Evolutionary conservation across 257 asterid species (phyloP).

Genomic region (Thymus mandschuricus): DNA sequence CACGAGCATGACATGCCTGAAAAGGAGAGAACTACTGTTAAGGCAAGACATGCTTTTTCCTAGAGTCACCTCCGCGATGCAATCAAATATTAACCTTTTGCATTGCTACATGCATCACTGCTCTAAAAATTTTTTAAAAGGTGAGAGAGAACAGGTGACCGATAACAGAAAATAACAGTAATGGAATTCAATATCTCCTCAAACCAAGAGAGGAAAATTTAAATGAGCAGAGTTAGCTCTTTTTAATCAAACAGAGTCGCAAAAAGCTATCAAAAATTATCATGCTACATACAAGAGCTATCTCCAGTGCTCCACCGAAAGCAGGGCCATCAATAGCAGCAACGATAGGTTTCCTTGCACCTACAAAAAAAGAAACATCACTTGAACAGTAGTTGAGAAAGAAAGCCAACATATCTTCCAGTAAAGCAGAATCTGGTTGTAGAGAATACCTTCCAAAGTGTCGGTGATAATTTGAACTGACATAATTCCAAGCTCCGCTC

Average conservation of each 20-base stretch:
- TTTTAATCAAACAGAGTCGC: not conserved
- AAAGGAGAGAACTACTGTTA: slow-evolving; percentile 10
- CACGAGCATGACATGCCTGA: slow-evolving; percentile 67
- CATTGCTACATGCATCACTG: slow-evolving; percentile 7
- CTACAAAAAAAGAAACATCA: no score
- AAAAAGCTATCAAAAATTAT: slow-evolving; percentile 10
- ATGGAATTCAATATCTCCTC: no score
- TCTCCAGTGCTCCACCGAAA: slow-evolving; percentile 71
- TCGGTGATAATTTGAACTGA: slow-evolving; percentile 51
- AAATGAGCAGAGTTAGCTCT: not conserved
- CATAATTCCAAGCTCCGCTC: slow-evolving; percentile 46
- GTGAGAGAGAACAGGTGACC: no score
- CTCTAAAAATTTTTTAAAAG: slow-evolving; percentile 1
- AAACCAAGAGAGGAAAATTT: no score
- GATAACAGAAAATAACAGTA: no score
- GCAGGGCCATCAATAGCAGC: slow-evolving; percentile 74
- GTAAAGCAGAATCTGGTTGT: not conserved
- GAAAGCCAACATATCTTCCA: not conserved
- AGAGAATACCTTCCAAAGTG: slow-evolving; percentile 50
- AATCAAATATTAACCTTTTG: not conserved
- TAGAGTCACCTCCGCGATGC: no score
- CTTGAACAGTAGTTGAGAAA: no score
- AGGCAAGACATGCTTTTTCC: not conserved
- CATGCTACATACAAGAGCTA: slow-evolving; percentile 57
- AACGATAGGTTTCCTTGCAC: slow-evolving; percentile 60